Conservation (phyloP, 208 protist genomes). For the Leptomonas pyrrhocoris region DNA sequence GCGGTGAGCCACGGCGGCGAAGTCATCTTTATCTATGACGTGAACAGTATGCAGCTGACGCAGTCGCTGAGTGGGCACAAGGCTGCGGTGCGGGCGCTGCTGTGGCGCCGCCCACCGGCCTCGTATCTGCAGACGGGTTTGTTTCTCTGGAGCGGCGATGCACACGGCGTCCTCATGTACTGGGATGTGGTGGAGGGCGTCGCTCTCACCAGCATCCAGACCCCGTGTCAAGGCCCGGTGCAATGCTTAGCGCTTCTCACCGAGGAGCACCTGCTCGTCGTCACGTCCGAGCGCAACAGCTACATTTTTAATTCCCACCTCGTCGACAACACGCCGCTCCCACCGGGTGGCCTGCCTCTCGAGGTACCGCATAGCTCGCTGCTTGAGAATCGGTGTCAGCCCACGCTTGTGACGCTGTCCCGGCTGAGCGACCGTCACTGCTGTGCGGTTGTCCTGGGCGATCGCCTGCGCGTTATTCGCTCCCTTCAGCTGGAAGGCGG, state of each 20-base stretch:
- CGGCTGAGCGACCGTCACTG: conserved; percentile 46
- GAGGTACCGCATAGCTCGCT: conserved; percentile 21
- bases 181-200: conserved; percentile 82
- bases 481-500: conserved; percentile 35
- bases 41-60: conserved; percentile 79
- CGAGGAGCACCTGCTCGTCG: conserved; percentile 62
- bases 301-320: conserved; percentile 80
- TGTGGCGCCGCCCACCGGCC: conserved; percentile 58
- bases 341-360: conserved; percentile 35
- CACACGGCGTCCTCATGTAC: conserved; percentile 50
- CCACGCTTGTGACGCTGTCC: conserved; percentile 39
- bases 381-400: conserved; percentile 10
- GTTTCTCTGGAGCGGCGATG: conserved; percentile 70
- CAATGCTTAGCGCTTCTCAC: conserved; percentile 48
- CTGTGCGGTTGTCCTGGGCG: conserved; percentile 64
- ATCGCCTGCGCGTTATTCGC: conserved; percentile 63
- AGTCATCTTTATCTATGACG: conserved; percentile 72
- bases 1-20: conserved; percentile 37
- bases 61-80: conserved; percentile 73
- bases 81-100: conserved; percentile 58
- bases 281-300: conserved; percentile 50
- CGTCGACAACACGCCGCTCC: conserved; percentile 39
- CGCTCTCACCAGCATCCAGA: conserved; percentile 50
- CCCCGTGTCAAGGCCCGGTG: conserved; percentile 48
- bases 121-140: conserved; percentile 73